Percentiles rank a stretch among this genome's conserved stretches.
Conservation (phyloP, 306 rosid species). For the barrel medic (Medicago truncatula) region MtrunA17r5.0-ANR NC_053045.1:55494001-55494500, state of each 20-base stretch:
- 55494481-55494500: not conserved
- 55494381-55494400: not conserved
- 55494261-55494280: not conserved
- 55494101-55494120: not conserved
- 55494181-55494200: not conserved
- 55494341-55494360: conserved; percentile 5
- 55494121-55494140: conserved; percentile 1
- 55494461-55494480: not conserved
- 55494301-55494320: not conserved
- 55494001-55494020: not conserved
- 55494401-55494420: not conserved
- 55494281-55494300: not conserved
- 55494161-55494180: not conserved
- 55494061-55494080: not conserved
- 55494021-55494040: not conserved
- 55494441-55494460: not conserved
- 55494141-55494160: conserved; percentile 9
- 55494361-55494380: not conserved
- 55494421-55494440: not conserved
- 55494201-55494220: not conserved
- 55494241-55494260: not conserved
- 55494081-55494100: not conserved
- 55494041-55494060: not conserved
- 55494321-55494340: not conserved
- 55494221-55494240: not conserved